Evolutionary conservation across 148 eudicot genomes (phyloP), one percentile per base, ranked within the genome.

Genomic region (Limonium bicolor): DNA sequence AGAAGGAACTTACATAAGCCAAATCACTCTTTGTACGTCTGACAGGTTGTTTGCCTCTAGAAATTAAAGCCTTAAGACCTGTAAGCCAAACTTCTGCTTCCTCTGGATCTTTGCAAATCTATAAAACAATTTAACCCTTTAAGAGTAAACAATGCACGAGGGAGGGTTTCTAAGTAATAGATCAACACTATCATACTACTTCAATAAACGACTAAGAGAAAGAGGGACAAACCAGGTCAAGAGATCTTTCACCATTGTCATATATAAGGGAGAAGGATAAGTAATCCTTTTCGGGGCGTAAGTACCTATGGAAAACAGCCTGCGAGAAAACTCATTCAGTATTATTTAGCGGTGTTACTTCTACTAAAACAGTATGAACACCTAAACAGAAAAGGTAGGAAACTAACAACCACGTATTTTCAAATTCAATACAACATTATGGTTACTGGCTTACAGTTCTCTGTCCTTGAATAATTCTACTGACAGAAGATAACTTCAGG

Each of bases 361-460:
- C n/a, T n/a, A n/a, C n/a, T n/a, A n/a, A n/a, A n/a, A n/a, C n/a
- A n/a, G n/a, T n/a, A n/a, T n/a, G n/a, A n/a, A n/a, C n/a, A n/a
- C n/a, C n/a, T n/a, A n/a, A n/a, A n/a, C n/a, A n/a, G n/a, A n/a
- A n/a, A n/a, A n/a, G n/a, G n/a, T n/a, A n/a, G n/a, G n/a, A n/a
- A n/a, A n/a, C n/a, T n/a, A n/a, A n/a, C n/a, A n/a, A n/a, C n/a
- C n/a, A n/a, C n/a, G n/a, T n/a, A n/a, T n/a, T n/a, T n/a, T n/a
- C n/a, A n/a, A n/a, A n/a, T n/a, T n/a, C n/a, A n/a, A n/a, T n/a
- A n/a, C n/a, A n/a, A n/a, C n/a, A n/a, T n/a, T n/a, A n/a, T 43
- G 27, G 16, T 1, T 30, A 51, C 51, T 56, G 73, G 69, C 97
- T 88, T 60, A 90, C 95, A 27, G 97, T 90, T 90, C 95, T 77